Evolutionary conservation across 2,329 filamentous ascomycete species (phyloP).

Genomic region (Ophiostoma quercus): DNA sequence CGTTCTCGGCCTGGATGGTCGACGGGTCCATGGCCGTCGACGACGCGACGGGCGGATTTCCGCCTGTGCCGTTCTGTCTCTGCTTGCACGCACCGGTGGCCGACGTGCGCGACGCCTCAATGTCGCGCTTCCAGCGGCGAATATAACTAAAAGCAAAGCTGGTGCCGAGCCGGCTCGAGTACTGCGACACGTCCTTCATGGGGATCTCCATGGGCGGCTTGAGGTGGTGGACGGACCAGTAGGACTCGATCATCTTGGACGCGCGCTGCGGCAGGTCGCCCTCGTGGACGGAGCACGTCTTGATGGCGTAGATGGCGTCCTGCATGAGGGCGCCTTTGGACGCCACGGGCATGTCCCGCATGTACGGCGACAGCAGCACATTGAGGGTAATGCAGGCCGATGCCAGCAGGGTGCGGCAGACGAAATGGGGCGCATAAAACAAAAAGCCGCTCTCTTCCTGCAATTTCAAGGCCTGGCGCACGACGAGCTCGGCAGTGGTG

Average conservation of each 20-base stretch:
- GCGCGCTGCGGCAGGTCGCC: conserved; percentile 46
- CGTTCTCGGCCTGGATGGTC: conserved; percentile 24
- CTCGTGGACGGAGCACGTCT: conserved; percentile 44
- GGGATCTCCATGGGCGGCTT: conserved; percentile 38
- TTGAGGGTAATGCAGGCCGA: conserved; percentile 45
- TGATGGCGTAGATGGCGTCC: conserved; percentile 36
- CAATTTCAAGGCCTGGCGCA: conserved; percentile 41
- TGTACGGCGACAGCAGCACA: conserved; percentile 43
- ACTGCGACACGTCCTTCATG: conserved; percentile 37
- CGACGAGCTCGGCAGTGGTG: conserved; percentile 44
- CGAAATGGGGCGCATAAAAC: conserved; percentile 46
- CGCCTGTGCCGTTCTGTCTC: conserved; percentile 14
- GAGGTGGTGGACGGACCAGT: conserved; percentile 40
- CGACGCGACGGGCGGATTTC: neutral
- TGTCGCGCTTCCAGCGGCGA: conserved; percentile 41
- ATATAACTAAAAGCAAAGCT: conserved; percentile 49
- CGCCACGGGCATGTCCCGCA: conserved; percentile 32
- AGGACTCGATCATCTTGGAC: conserved; percentile 46
- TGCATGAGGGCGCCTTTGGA: conserved; percentile 33
- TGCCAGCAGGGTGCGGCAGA: conserved; percentile 44
- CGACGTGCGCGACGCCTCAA: conserved; percentile 38
- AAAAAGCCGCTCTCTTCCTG: conserved; percentile 40
- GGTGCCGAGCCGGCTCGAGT: conserved; percentile 45
- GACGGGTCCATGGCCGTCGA: conserved; percentile 24
- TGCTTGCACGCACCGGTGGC: conserved; percentile 23